Percentiles rank a stretch among this genome's conserved stretches.
Conservation (phyloP, 1,284 basidiomycete genomes). For the Rhodotorula sp. region DNA sequence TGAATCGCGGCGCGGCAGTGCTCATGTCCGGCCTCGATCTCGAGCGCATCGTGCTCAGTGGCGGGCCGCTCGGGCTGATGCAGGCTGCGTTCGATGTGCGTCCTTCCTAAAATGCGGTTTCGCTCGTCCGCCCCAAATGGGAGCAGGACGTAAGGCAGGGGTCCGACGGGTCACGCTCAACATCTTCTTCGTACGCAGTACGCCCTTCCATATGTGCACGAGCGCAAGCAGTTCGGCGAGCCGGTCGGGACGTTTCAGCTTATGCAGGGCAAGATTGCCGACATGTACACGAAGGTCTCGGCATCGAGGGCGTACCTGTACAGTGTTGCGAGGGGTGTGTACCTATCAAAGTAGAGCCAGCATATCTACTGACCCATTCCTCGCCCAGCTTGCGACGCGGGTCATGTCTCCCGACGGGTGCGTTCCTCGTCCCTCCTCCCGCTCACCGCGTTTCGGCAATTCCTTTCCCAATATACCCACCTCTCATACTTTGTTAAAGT, state of each 20-base stretch:
- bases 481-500: too few species aligned
- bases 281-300: conserved; percentile 94
- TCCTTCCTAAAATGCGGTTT: not conserved
- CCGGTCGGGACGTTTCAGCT: conserved; percentile 89
- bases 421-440: conserved; percentile 46
- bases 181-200: conserved; percentile 58
- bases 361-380: not conserved
- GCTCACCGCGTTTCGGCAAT: not conserved
- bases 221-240: conserved; percentile 84
- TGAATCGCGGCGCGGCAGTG: conserved; percentile 78
- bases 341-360: too few species aligned
- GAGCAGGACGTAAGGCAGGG: too few species aligned
- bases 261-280: conserved; percentile 80
- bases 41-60: conserved; percentile 86
- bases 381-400: conserved; percentile 70
- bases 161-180: too few species aligned
- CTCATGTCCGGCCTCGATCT: conserved; percentile 94
- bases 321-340: conserved; percentile 67
- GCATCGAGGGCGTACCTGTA: conserved; percentile 90
- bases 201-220: conserved; percentile 83
- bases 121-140: not conserved
- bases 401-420: conserved; percentile 77
- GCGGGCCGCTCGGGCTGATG: conserved; percentile 81
- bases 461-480: too few species aligned
- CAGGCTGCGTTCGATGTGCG: conserved; percentile 73